These are phyloP conservation scores for Leishmania aethiopica DNA, from an alignment of 208 protist species.

Conservation along the genomic window DNA sequence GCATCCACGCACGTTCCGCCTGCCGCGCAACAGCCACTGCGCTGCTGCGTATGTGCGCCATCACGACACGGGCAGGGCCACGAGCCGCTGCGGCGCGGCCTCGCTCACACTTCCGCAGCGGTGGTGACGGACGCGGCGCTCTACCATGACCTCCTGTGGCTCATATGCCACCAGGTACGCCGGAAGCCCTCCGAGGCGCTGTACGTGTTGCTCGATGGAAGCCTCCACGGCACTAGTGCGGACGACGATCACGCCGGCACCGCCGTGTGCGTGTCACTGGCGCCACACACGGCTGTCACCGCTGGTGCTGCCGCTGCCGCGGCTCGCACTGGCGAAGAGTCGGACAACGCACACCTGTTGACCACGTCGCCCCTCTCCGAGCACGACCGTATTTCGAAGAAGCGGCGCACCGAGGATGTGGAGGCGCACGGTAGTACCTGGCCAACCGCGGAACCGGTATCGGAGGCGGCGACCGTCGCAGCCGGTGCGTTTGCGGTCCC, in stretches of 20 bases:
- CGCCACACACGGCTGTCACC: not conserved
- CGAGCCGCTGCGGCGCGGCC: not conserved
- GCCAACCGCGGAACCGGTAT: not conserved
- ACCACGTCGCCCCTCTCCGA: not conserved
- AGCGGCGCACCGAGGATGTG: not conserved
- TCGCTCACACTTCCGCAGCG: not conserved
- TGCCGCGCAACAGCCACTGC: not conserved
- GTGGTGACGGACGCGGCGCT: slow-evolving; percentile 10
- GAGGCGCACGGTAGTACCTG: not conserved
- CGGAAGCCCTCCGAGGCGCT: not conserved
- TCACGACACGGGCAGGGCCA: not conserved
- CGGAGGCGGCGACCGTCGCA: not conserved
- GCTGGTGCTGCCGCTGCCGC: not conserved
- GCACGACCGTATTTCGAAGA: not conserved
- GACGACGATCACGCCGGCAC: not conserved
- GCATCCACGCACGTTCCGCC: not conserved
- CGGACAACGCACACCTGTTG: not conserved
- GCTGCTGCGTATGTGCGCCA: not conserved
- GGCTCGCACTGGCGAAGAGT: not conserved
- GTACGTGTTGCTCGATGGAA: slow-evolving; percentile 20
- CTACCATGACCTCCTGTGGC: slow-evolving; percentile 18
- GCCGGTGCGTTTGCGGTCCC: not conserved
- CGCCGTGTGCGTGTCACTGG: not conserved
- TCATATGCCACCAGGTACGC: slow-evolving; percentile 7
- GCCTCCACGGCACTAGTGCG: not conserved